Percentiles rank a stretch among this genome's conserved stretches.
These are phyloP conservation scores for Dictyostelium purpureum DNA, from an alignment of 78 protist species.

Conservation along the genomic window DNA sequence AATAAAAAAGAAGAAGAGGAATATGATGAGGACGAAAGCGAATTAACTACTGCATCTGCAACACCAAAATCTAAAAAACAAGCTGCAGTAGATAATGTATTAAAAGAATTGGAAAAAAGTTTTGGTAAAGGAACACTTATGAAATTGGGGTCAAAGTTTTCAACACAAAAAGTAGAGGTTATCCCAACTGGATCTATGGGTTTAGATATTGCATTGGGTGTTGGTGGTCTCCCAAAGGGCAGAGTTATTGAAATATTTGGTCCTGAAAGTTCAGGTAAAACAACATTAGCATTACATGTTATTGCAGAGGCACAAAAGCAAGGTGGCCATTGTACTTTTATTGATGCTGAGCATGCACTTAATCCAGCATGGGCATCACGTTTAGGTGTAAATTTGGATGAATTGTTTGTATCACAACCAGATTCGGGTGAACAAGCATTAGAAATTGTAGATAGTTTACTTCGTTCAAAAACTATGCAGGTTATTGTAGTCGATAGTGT, in stretches of 20 bases:
- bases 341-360: slow-evolving; percentile 87
- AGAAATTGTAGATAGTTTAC: slow-evolving; percentile 76
- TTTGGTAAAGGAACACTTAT: slow-evolving; percentile 81
- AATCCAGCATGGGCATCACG: slow-evolving; percentile 77
- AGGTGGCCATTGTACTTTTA: slow-evolving; percentile 85
- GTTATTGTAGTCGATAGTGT: slow-evolving; percentile 86
- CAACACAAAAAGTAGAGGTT: slow-evolving; percentile 71
- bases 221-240: slow-evolving; percentile 82
- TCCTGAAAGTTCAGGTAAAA: slow-evolving; percentile 85
- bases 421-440: slow-evolving; percentile 87
- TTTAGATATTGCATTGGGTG: slow-evolving; percentile 82
- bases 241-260: slow-evolving; percentile 85
- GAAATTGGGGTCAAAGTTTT: slow-evolving; percentile 49
- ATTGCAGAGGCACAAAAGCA: slow-evolving; percentile 82
- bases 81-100: slow-evolving; percentile 12
- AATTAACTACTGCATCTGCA: not conserved
- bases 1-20: not conserved
- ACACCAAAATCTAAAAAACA: not conserved
- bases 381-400: slow-evolving; percentile 81
- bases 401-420: slow-evolving; percentile 83
- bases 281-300: slow-evolving; percentile 69
- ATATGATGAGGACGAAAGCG: not conserved
- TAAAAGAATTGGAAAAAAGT: slow-evolving; percentile 56
- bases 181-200: slow-evolving; percentile 82
- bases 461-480: slow-evolving; percentile 65